phyloP scores from a whole-genome alignment of 495 filamentous ascomycete genomes.

The Rostrohypoxylon terebratum region DNA sequence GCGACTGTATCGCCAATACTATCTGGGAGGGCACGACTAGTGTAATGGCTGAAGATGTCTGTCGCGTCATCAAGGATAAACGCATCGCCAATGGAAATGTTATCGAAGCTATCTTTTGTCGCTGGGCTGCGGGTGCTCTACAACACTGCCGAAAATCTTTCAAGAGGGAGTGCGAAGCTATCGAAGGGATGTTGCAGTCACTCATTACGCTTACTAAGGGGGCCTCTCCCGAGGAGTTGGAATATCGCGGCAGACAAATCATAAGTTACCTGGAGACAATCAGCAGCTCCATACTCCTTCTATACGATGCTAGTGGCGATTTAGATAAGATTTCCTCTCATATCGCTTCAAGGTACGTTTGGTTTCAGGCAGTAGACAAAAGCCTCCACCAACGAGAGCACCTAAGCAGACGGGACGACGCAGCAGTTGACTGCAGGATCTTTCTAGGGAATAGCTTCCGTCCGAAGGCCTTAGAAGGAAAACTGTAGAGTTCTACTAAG shows the following conservation, averaged over 20 bases:
- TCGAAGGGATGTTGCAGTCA: background rate
- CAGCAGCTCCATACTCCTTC: background rate
- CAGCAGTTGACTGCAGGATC: background rate
- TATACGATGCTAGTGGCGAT: background rate
- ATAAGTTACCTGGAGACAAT: background rate
- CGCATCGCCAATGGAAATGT: constrained; percentile 1
- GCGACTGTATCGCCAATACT: background rate
- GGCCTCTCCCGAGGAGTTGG: background rate
- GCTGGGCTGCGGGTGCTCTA: background rate
- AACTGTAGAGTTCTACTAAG: background rate
- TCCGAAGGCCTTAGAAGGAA: background rate
- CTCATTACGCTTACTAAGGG: background rate
- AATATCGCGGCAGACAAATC: background rate
- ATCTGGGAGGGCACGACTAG: constrained; percentile 5
- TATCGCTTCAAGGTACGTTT: background rate
- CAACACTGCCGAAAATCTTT: background rate
- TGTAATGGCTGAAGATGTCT: background rate
- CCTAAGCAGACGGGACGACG: background rate
- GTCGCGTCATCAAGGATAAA: constrained; percentile 2
- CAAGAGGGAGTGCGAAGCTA: background rate
- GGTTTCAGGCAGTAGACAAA: too few species aligned
- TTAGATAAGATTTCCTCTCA: background rate
- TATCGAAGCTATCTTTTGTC: background rate
- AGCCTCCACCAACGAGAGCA: background rate
- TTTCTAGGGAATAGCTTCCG: background rate